Base-by-base conservation (phyloP, 2,329 filamentous ascomycete genomes). In the Cladobotryum protrusum region DNA sequence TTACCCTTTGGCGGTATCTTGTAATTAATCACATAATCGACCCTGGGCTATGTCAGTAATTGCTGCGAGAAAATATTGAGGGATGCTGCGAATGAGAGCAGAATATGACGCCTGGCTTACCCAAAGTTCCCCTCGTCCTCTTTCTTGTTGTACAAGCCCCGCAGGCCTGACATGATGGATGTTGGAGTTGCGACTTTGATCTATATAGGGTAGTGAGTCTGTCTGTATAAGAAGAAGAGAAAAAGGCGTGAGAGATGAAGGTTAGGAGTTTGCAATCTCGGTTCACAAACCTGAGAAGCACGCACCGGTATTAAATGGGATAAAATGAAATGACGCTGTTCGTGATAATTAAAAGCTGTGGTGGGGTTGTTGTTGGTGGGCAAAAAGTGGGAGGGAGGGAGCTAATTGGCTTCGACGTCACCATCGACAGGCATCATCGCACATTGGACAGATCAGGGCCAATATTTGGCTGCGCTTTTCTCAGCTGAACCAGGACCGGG, bases 11-110 rank as follows among this genome's bases (percentile, higher is more conserved):
- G 74, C 20, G 83, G 78, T 62, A 92, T 85, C 51, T 84, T 77
- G 70, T 88, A 96, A 62, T 83, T 81, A 55, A 96, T 79, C 50
- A 96, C 89, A 75, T 89, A 96, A 73, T 96, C 91, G 53, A 96
- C 88, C 48, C 87, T 80, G 6, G 6, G 11, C 11, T 9, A 29
- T 29, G 24, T 29, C 60, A 49, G 19, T 18, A 18, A 35, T 7
- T 37, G 14, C 13, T 39, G 3, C 2, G 12, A 17, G 36, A n/a
- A 39, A 39, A n/a, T 17, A n/a, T 3, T 19, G 37, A 18, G 37
- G 6, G 15, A 11, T 41, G 37, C 17, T 41, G 12, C n/a, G 37
- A 19, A 8, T 18, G 12, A n/a, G 17, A 13, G 4, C n/a, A 11
- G 2, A 40, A 33, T 3, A 33, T 24, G 2, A 4, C 17, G 33